A percentile compares a stretch with the other conserved stretches of the same genome.
phyloP scores from a whole-genome alignment of 129 eudicot species.

The Flaveria trinervia region DNA sequence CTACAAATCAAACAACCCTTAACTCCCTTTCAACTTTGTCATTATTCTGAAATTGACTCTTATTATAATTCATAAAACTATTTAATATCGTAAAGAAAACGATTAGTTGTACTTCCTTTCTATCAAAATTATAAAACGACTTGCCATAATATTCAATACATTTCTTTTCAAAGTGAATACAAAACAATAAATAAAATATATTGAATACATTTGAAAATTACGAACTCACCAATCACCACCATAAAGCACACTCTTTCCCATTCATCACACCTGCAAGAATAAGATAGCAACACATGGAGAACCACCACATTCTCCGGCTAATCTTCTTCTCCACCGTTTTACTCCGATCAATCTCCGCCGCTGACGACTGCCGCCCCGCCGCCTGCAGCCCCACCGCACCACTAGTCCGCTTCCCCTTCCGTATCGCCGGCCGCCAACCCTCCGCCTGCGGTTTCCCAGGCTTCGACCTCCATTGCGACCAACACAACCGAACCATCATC shows the following conservation, averaged over 20 bases:
- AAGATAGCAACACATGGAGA: conserved; percentile 21
- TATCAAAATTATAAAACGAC: too few relatives aligned
- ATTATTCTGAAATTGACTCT: too few relatives aligned
- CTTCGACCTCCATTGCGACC: conserved; percentile 54
- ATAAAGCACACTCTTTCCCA: conserved; percentile 15
- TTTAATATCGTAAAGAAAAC: too few relatives aligned
- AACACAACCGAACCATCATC: conserved; percentile 34
- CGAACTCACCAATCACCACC: conserved; percentile 29
- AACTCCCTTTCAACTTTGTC: too few relatives aligned
- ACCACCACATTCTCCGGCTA: conserved; percentile 2
- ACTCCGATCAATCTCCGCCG: conserved; percentile 9
- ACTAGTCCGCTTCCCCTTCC: conserved; percentile 57
- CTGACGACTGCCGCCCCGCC: conserved; percentile 24
- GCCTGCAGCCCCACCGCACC: conserved; percentile 36
- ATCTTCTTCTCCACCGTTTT: conserved; percentile 10
- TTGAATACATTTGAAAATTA: conserved; percentile 13
- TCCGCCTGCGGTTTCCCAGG: conserved; percentile 55
- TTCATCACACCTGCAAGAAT: not conserved
- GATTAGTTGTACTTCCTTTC: too few relatives aligned
- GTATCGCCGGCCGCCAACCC: conserved; percentile 35
- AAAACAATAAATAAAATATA: not conserved
- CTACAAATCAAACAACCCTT: too few relatives aligned
- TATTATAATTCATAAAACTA: too few relatives aligned
- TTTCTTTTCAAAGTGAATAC: not conserved
- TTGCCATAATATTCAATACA: too few relatives aligned